These are phyloP conservation scores for Ceriops decandra DNA, from an alignment of 345 rosid genomes.

Conservation along the genomic window DNA sequence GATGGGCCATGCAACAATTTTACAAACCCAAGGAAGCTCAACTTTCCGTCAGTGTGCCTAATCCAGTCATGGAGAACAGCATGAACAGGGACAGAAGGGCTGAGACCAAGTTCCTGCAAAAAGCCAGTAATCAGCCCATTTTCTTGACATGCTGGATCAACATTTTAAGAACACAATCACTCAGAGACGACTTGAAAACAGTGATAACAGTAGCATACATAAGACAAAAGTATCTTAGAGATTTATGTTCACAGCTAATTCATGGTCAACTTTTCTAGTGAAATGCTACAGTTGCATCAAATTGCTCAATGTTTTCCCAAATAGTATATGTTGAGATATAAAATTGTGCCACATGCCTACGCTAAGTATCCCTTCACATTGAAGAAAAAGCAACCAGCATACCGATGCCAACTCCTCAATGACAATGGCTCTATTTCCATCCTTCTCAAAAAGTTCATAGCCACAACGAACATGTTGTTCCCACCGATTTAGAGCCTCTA, in stretches of 20 bases:
- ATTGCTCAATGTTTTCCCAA: too few species aligned
- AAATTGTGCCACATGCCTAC: background rate
- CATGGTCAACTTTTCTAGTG: too few species aligned
- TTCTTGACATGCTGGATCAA: background rate
- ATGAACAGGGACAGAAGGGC: constrained; percentile 49
- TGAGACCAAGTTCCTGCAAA: constrained; percentile 85
- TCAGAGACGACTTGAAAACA: too few species aligned
- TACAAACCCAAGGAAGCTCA: constrained; percentile 64
- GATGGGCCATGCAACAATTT: constrained; percentile 86
- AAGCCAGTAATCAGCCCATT: background rate
- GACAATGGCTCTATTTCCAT: constrained; percentile 86
- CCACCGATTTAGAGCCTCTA: constrained; percentile 84
- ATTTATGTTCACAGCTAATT: too few species aligned
- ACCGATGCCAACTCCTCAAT: constrained; percentile 95
- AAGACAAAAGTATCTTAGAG: too few species aligned
- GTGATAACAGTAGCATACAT: too few species aligned
- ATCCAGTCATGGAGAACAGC: constrained; percentile 34
- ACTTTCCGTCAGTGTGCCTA: constrained; percentile 32
- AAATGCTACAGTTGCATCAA: too few species aligned
- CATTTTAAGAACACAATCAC: too few species aligned
- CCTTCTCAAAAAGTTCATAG: constrained; percentile 85
- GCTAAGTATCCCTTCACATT: background rate
- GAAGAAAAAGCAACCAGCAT: constrained; percentile 20
- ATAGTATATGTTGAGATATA: too few species aligned
- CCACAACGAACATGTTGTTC: constrained; percentile 89